A percentile compares a stretch with the other conserved stretches of the same genome.
Conservation (phyloP, 2,329 filamentous ascomycete species). For the Xylariaceae sp. region DNA sequence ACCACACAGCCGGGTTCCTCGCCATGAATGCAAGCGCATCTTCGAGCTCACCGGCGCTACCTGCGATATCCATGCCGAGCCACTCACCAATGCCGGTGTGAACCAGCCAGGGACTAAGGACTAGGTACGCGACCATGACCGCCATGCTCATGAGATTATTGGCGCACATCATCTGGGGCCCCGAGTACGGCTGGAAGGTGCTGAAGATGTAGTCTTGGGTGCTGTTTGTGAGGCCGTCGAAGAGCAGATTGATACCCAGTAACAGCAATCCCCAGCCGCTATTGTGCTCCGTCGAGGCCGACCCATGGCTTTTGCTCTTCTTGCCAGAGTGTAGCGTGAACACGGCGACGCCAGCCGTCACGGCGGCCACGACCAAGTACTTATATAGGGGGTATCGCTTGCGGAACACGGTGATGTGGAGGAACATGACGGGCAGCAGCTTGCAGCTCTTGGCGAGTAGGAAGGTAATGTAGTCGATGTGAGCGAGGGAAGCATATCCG, state of each 20-base stretch:
- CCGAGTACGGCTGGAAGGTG: slow-evolving; percentile 73
- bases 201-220: slow-evolving; percentile 94
- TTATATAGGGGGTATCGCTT: slow-evolving; percentile 91
- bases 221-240: slow-evolving; percentile 93
- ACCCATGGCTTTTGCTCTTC: slow-evolving; percentile 44
- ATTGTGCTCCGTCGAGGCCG: slow-evolving; percentile 53
- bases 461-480: slow-evolving; percentile 98
- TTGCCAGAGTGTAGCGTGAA: slow-evolving; percentile 83
- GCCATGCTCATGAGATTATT: slow-evolving; percentile 84
- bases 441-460: slow-evolving; percentile 98
- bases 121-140: slow-evolving; percentile 71
- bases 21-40: slow-evolving; percentile 78
- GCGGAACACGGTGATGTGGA: slow-evolving; percentile 89
- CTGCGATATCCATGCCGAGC: slow-evolving; percentile 61
- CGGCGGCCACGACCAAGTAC: slow-evolving; percentile 86
- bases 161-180: slow-evolving; percentile 99
- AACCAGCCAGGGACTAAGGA: slow-evolving; percentile 76
- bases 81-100: slow-evolving; percentile 60
- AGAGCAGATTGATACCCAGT: slow-evolving; percentile 82
- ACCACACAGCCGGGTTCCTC: slow-evolving; percentile 74
- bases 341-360: slow-evolving; percentile 87
- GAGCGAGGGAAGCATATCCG: slow-evolving; percentile 84
- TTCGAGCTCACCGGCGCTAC: slow-evolving; percentile 68
- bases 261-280: slow-evolving; percentile 77
- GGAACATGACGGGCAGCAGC: slow-evolving; percentile 95